Base-by-base conservation (phyloP, 2,329 filamentous ascomycete genomes). In the Sporothrix variecibatus region DNA sequence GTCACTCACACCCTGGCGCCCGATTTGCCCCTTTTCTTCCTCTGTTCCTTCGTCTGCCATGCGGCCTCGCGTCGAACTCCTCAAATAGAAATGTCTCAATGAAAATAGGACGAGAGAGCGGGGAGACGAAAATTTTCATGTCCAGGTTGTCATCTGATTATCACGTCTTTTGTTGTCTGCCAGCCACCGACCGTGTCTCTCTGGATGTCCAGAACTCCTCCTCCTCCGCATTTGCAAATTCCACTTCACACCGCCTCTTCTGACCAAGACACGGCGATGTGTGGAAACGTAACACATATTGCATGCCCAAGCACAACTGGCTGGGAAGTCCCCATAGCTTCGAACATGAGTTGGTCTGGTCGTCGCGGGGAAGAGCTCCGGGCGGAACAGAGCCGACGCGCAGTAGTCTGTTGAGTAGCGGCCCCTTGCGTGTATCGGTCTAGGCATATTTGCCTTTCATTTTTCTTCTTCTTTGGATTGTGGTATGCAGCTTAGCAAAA, bases 361-460 rank as follows among this genome's bases (percentile, higher is more conserved):
- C 23, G n/a, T 73, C 67, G 72, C 72, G 72, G 72, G 72, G 72
- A 73, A 65, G 67, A 34, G 43, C 67, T 71, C 72, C 72, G 72
- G 72, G 72, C 49, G 64, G 49, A 51, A 62, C 49, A 26, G 46
- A 56, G 67, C 43, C 67, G 46, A 38, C 46, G 67, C 46, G 67
- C 67, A 38, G 43, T 69, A 69, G 67, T 28, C 65, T 51, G 17
- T 28, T 53, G 17, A 51, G 28, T 23, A 11, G 46, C 46, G 46
- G 17, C 46, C 46, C 65, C 67, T 38, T 69, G 67, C 67, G 28
- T 69, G 56, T 49, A n/a, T 12, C 26, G 8, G 65, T 28, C 40
- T 34, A 23, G 23, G 38, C 23, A 17, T 8, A 67, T 46, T 46
- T 43, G n/a, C 62, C 23, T 46, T 46, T 23, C 43, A 3, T 9